These are phyloP conservation scores for Barnettozyma siamensis DNA, from an alignment of 805 yeast genomes.

Conservation along the genomic window DNA sequence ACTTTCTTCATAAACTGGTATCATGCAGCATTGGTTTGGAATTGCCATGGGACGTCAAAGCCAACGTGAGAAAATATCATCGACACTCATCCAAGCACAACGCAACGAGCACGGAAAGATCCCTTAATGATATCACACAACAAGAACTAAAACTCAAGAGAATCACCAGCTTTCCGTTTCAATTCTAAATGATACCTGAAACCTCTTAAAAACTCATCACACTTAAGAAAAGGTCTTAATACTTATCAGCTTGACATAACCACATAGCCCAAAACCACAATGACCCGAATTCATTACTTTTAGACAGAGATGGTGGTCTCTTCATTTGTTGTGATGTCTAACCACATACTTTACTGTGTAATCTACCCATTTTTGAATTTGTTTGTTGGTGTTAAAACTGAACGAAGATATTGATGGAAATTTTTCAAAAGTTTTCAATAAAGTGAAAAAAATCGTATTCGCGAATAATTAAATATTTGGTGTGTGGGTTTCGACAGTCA, in stretches of 20 bases:
- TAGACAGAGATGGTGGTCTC: slow-evolving; percentile 9
- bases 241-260: neutral
- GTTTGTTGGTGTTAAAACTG: slow-evolving; percentile 22
- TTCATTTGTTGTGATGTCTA: slow-evolving; percentile 10
- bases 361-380: slow-evolving; percentile 95
- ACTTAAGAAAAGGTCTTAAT: neutral
- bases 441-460: neutral
- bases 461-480: neutral
- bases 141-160: neutral
- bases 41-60: neutral
- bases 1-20: slow-evolving; percentile 39
- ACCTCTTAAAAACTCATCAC: neutral
- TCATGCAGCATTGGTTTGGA: slow-evolving; percentile 36
- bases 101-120: neutral
- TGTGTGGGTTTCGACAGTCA: neutral
- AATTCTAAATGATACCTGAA: too few relatives aligned
- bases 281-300: slow-evolving; percentile 25
- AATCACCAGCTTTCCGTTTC: neutral
- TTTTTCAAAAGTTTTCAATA: neutral
- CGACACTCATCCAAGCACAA: neutral
- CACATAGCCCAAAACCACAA: slow-evolving; percentile 16
- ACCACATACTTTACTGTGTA: slow-evolving; percentile 92
- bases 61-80: too few relatives aligned
- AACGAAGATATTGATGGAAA: neutral
- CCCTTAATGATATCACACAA: too few relatives aligned